Evolutionary conservation across 2,329 filamentous ascomycete genomes (phyloP), one percentile per base, ranked within the genome.

Genomic region (Triangularia verruculosa): DNA sequence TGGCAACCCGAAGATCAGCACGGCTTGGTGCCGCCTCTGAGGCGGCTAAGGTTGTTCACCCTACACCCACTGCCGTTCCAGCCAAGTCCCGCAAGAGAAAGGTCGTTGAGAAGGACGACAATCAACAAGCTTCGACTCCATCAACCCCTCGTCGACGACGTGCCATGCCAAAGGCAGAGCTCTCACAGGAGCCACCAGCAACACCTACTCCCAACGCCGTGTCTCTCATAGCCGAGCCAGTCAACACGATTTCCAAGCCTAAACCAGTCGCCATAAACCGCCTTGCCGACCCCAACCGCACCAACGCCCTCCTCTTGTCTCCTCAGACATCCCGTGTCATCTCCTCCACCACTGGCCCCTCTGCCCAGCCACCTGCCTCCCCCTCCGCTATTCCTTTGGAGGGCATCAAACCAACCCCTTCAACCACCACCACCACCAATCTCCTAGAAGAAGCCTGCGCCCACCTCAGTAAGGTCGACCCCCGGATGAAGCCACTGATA

Each of bases 361-460:
- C 51, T 13, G 71, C 66, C 75, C 77, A 59, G 15, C 22, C 34
- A 20, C 20, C 28, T 68, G 77, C 64, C 72, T 78, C 63, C 71
- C 77, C 64, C 77, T 78, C 72, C 70, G 77, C 72, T 69, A 73
- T 64, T 70, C 71, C 74, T 67, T 12, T 54, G 12, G 71, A 72
- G 60, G 51, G 77, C 4, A 78, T 22, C 51, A 39, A 43, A 3
- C 22, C 53, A 20, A 54, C 39, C 6, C 11, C 28, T 13, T 24
- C 78, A 2, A 79, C 74, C 15, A 83, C 83, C 1, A 90, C 89
- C n/a, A 91, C 89, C 4, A 85, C 84, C 17, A 91, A 84, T 58
- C 77, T 97, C 15, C 83, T 98, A 2, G 82, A 90, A 51, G 84
- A 92, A 71, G 94, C 92, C 3, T 86, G 89, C 67, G 85, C 84